Base-by-base conservation (phyloP, 1,284 basidiomycete species). In the Phellopilus nigrolimitatus region DNA sequence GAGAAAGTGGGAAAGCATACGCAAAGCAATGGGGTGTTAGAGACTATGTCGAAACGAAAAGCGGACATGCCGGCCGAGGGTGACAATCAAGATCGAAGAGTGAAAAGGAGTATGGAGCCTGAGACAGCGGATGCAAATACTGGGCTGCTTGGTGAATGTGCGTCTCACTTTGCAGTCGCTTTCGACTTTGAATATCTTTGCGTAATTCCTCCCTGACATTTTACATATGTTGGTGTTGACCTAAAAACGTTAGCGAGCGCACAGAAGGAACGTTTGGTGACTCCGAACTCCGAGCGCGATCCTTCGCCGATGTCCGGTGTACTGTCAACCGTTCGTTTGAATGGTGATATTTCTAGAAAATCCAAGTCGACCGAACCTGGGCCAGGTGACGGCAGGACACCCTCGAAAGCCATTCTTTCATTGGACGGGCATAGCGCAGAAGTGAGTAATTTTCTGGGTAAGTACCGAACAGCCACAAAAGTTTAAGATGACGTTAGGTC, bases 401-500 rank as follows among this genome's bases (percentile, higher is more conserved):
- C 51, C 4, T 30, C 44, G 25, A 56, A 68, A 19, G 69, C 74
- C 7, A 69, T 85, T 39, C 70, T 74, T 37, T 60, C 79, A 40
- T 66, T 88, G 37, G 65, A 71, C 28, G 80, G 75, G 17, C 85
- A 88, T 58, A 73, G 74, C 51, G 69, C 81, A 24, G 85, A 88
- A 70, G 85, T 84, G 61, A 42, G 63, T 56, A 17, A 45, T 39
- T 33, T 50, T 17, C n/a, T 21, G 33, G 17, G 19, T 22, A 27
- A 13, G 12, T 28, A 12, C 44, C 47, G 9, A 15, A 21, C 13
- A 34, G 28, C 17, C 25, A 19, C 4, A 9, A 27, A n/a, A 25
- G 31, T 28, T 51, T 40, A 21, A 12, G 7, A 19, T 24, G 5
- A 17, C 27, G 12, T 17, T 59, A 90, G 86, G 84, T 91, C 2